phyloP scores from a whole-genome alignment of 1,284 basidiomycete genomes.

The Moesziomyces globuligerus region DNA sequence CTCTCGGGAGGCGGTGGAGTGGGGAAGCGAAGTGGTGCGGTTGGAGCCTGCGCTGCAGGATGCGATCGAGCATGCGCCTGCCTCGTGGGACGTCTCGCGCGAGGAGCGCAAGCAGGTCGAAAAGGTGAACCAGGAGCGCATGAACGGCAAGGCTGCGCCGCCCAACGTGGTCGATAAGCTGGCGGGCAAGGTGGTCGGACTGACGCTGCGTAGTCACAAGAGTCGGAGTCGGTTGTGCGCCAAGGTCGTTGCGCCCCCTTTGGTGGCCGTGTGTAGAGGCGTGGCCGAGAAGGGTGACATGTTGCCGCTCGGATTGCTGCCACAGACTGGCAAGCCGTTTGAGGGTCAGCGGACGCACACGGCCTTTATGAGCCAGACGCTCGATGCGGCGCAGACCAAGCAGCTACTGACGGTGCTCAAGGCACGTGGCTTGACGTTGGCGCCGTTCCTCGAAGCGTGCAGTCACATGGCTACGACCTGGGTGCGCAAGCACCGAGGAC shows the following conservation, averaged over 20 bases:
- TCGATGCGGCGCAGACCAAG: conserved; percentile 4
- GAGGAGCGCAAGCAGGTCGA: conserved; percentile 15
- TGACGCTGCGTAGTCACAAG: conserved; percentile 9
- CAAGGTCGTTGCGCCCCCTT: conserved; percentile 18
- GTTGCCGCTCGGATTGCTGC: conserved; percentile 39
- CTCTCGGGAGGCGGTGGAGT: not conserved
- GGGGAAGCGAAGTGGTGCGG: conserved; percentile 27
- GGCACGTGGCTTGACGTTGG: conserved; percentile 16
- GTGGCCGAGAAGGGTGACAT: conserved; percentile 33
- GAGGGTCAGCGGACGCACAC: conserved; percentile 13
- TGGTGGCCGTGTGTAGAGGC: conserved; percentile 15
- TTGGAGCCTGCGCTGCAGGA: conserved; percentile 30
- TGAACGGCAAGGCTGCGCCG: conserved; percentile 27
- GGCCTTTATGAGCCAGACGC: not conserved
- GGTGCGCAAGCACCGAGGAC: conserved; percentile 19
- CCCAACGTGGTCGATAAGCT: conserved; percentile 21
- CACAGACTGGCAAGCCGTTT: conserved; percentile 16
- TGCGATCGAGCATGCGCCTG: conserved; percentile 16
- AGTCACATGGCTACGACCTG: conserved; percentile 31
- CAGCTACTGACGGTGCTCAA: conserved; percentile 13
- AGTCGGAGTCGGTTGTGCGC: not conserved
- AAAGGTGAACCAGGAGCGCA: conserved; percentile 19
- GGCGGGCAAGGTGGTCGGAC: conserved; percentile 8
- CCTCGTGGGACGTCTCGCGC: conserved; percentile 5
- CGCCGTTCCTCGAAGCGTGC: conserved; percentile 34